These are phyloP conservation scores for Amesomyces nigricolor DNA, from an alignment of 2,329 filamentous ascomycete species.

Conservation along the genomic window DNA sequence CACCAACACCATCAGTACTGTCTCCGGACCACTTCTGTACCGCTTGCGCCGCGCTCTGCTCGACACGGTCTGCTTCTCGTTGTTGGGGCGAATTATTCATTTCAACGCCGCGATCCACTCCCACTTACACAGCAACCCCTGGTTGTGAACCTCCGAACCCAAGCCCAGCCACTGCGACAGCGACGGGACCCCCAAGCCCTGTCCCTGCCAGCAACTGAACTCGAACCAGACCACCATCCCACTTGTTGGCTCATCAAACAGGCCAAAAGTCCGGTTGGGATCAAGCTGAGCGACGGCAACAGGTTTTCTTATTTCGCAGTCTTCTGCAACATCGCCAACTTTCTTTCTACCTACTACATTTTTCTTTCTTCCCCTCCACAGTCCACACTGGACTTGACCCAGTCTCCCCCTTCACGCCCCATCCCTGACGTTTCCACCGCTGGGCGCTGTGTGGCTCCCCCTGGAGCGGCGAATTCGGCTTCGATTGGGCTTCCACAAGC, in stretches of 20 bases:
- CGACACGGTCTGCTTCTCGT: neutral
- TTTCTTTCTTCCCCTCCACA: neutral
- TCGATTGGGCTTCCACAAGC: neutral
- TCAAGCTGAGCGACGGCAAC: neutral
- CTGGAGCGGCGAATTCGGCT: slow-evolving; percentile 4
- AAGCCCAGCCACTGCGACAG: neutral
- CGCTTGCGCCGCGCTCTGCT: too few species aligned
- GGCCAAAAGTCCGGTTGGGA: neutral
- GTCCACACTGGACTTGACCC: neutral
- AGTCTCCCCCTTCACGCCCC: neutral
- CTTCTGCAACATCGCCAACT: too few species aligned
- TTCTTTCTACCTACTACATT: neutral
- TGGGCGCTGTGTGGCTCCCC: neutral
- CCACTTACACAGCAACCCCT: slow-evolving; percentile 6
- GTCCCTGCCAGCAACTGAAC: neutral
- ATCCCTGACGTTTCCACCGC: neutral
- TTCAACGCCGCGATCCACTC: neutral
- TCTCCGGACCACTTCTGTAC: too few species aligned
- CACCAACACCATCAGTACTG: too few species aligned
- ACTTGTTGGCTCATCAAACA: neutral
- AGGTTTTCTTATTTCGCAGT: neutral
- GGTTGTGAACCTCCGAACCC: slow-evolving; percentile 7
- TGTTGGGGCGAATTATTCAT: slow-evolving; percentile 4
- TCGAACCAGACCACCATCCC: too few species aligned
- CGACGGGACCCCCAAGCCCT: neutral